A percentile compares a stretch with the other conserved stretches of the same genome.
Conservation (phyloP, 2,329 filamentous ascomycete genomes). For the Alternaria arbusti region DNA sequence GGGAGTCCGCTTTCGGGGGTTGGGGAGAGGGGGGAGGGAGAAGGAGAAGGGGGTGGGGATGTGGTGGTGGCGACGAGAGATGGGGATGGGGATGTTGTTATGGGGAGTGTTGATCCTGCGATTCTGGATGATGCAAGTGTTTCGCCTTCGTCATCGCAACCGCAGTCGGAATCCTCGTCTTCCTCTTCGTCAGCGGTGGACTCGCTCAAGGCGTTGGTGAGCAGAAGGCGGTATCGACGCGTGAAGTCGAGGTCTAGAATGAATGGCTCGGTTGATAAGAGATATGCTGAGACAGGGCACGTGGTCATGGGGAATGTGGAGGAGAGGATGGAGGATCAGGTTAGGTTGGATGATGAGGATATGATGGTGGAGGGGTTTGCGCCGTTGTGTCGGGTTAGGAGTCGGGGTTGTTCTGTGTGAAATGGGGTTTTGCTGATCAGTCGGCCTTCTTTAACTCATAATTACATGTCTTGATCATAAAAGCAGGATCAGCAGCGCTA, state of each 20-base stretch:
- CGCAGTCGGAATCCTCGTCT: background rate
- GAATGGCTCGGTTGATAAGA: background rate
- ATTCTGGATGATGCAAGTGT: background rate
- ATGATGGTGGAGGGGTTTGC: constrained; percentile 12
- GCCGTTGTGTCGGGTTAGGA: constrained; percentile 26
- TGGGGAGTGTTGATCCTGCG: background rate
- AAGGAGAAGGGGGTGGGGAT: background rate
- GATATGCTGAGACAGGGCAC: background rate
- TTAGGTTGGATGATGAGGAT: background rate
- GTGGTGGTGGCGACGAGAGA: background rate
- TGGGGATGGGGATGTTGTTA: constrained; percentile 7
- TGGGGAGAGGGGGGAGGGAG: background rate
- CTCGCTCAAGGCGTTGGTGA: constrained; percentile 4
- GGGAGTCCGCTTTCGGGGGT: constrained; percentile 25
- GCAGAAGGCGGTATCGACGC: constrained; percentile 6
- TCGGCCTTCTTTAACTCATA: background rate
- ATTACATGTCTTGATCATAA: no score
- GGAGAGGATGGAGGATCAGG: constrained; percentile 1
- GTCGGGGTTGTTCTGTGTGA: constrained; percentile 5
- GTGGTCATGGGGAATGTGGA: background rate
- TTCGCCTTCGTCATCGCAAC: background rate
- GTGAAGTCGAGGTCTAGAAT: background rate
- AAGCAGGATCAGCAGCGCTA: no score
- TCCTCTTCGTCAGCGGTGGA: background rate
- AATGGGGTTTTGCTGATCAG: background rate